Evolutionary conservation across 106 monocot genomes (phyloP), one percentile per base, ranked within the genome.

Genomic region (Acanthochlamys bracteata): DNA sequence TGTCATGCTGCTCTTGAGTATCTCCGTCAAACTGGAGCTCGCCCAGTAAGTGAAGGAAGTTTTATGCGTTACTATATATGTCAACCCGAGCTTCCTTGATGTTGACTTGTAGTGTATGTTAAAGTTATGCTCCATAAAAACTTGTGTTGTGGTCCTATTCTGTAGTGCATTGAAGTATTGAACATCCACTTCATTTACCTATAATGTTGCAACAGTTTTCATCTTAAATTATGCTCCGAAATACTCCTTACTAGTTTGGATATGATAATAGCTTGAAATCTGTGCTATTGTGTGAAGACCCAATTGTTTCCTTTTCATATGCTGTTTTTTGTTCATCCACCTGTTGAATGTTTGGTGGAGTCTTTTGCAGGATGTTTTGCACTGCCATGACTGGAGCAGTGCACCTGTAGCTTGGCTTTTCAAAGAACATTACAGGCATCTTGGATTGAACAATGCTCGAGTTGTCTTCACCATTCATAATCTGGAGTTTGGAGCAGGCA

Each of bases 301-400:
- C 43, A 8, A 13, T 43, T 43, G 43, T 43, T 43, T 43, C n/a
- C 13, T 43, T 13, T 54, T 54, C 53, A 54, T 17, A 11, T 54
- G n/a, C 53, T 54, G 16, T 54, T 10, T 60, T 17, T 46, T 67
- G 19, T 59, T 66, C 1, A 62, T 53, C 9, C 43, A 25, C 21
- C 25, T 49, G 22, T 54, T 42, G 39, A 56, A 9, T 57, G 27
- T 58, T 56, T 16, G 10, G 23, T 49, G 63, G 4, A 20, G 54
- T 4, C 63, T 13, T 70, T 43, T 24, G 46, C 85, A 96, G 96
- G 96, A 96, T 85, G 91, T 96, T 70, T 70, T 96, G 64, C 96
- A 96, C 52, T 96, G 96, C 58, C 96, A 96, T 88, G 96, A 96
- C 53, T 96, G 96, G 96, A 85, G 90, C 4, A 96, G 96, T 82